phyloP scores from a whole-genome alignment of 139 green algal species.

The Gonium pectorale region DNA sequence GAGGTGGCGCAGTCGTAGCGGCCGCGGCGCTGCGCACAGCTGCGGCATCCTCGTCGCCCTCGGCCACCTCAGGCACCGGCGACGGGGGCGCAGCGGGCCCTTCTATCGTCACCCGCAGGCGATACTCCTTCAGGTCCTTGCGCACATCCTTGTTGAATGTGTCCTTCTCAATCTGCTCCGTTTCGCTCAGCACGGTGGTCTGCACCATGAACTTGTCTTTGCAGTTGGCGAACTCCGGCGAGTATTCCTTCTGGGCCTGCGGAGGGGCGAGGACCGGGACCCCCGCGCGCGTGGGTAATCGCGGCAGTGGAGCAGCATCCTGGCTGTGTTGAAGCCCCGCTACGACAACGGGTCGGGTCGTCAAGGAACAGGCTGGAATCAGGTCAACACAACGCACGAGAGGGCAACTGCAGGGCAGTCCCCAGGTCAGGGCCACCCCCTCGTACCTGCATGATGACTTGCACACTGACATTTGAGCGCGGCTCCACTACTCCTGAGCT shows the following conservation, averaged over 20 bases:
- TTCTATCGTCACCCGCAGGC: constrained; percentile 66
- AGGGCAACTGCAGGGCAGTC: no score
- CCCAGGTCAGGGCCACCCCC: no score
- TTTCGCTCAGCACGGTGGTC: constrained; percentile 51
- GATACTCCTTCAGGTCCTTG: constrained; percentile 54
- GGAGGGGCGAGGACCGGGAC: no score
- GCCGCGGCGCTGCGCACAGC: neutral
- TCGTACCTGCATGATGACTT: constrained; percentile 64
- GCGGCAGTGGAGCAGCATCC: no score
- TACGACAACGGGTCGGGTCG: no score
- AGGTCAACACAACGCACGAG: no score
- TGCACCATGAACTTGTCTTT: constrained; percentile 80
- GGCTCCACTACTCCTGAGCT: constrained; percentile 66
- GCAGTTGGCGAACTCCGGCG: constrained; percentile 67
- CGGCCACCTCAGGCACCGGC: constrained; percentile 62
- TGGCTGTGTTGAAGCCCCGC: no score
- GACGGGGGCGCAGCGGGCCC: constrained; percentile 67
- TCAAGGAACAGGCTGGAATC: no score
- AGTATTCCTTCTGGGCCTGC: constrained; percentile 73
- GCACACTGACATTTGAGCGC: constrained; percentile 58
- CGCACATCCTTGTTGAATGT: constrained; percentile 54
- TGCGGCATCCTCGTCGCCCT: constrained; percentile 35
- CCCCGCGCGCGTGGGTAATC: no score
- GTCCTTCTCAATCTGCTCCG: constrained; percentile 59
- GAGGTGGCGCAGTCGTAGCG: neutral